Base-by-base conservation (phyloP, 805 yeast species). In the Starmerella apis region DNA sequence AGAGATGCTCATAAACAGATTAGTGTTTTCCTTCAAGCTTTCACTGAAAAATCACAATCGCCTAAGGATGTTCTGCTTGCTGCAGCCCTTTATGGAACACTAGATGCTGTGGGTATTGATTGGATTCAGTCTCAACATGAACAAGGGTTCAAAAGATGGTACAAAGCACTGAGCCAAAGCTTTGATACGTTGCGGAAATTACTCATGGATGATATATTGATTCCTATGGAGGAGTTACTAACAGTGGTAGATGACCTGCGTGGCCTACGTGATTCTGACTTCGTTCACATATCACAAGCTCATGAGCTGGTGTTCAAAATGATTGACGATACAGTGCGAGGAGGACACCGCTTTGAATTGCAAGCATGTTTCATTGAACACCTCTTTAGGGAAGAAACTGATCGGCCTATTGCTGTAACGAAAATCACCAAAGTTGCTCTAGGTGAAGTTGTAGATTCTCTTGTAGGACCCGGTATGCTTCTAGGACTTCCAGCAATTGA, bases 61-160 rank as follows among this genome's bases (percentile, higher is more conserved):
- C 30, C 30, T 4, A 24, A 9, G 14, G 31, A 38, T 3, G 2
- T 8, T 3, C 18, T 38, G 13, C 35, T 41, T 9, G 23, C 45
- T 4, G 45, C 35, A 3, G 24, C 31, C 6, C 35, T 41, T 13
- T 28, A 20, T 16, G 38, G 37, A 10, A 30, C 28, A 19, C 30
- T 32, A 4, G 16, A 25, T 13, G 35, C 37, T 6, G 43, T 3
- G 20, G 35, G 50, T 1, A 44, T 38, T 4, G 49, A 46, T 19
- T 59, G 62, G 62, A 50, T 60, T 20, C 47, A 52, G 20, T 23
- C 43, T 3, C 54, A 52, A 42, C 63, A 60, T 42, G 63, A 60
- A 38, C 53, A 48, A 18, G 63, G 62, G 13, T 58, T 60, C 47
- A 48, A 39, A 13, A 28, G 45, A 10, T 60, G 63, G 63, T 54